These are phyloP conservation scores for Hyaloscypha variabilis DNA, from an alignment of 495 filamentous ascomycete species.

Conservation along the genomic window DNA sequence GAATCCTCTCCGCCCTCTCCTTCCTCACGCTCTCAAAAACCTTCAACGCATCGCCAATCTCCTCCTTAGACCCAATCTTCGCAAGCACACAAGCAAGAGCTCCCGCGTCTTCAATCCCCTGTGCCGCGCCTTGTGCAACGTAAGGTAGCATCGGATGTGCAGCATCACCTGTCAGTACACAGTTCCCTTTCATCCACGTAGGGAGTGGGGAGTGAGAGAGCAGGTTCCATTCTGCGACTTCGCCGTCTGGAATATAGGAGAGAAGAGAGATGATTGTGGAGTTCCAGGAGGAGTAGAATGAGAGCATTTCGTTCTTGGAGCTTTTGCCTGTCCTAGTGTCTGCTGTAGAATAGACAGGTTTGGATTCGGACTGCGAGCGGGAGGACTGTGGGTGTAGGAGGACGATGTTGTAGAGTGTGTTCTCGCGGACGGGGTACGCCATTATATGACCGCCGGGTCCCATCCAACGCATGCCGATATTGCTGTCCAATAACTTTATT, in stretches of 20 bases:
- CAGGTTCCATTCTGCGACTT: slow-evolving; percentile 12
- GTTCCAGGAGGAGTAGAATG: slow-evolving; percentile 5
- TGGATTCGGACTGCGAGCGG: too few relatives aligned
- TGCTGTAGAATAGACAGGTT: too few relatives aligned
- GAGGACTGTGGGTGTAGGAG: slow-evolving; percentile 46
- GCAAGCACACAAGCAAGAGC: slow-evolving; percentile 15
- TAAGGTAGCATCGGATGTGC: slow-evolving; percentile 20
- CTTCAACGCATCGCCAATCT: slow-evolving; percentile 18
- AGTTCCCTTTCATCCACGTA: slow-evolving; percentile 4
- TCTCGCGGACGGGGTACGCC: slow-evolving; percentile 46
- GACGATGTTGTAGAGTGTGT: slow-evolving; percentile 48
- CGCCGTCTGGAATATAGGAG: slow-evolving; percentile 17
- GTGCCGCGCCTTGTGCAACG: slow-evolving; percentile 21
- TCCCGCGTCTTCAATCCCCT: slow-evolving; percentile 32
- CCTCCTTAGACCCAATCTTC: slow-evolving; percentile 10
- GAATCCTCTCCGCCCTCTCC: slow-evolving; percentile 23
- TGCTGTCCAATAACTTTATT: not conserved
- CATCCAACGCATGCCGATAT: slow-evolving; percentile 10
- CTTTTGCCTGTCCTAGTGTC: not conserved
- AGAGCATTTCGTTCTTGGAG: slow-evolving; percentile 12
- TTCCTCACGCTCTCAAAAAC: slow-evolving; percentile 26
- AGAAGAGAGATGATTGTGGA: not conserved
- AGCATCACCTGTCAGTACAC: slow-evolving; percentile 8
- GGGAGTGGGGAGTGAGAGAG: slow-evolving; percentile 1
- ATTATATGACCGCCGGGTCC: slow-evolving; percentile 13